phyloP scores from a whole-genome alignment of 495 filamentous ascomycete genomes.

The Aspergillus nidulans region DNA sequence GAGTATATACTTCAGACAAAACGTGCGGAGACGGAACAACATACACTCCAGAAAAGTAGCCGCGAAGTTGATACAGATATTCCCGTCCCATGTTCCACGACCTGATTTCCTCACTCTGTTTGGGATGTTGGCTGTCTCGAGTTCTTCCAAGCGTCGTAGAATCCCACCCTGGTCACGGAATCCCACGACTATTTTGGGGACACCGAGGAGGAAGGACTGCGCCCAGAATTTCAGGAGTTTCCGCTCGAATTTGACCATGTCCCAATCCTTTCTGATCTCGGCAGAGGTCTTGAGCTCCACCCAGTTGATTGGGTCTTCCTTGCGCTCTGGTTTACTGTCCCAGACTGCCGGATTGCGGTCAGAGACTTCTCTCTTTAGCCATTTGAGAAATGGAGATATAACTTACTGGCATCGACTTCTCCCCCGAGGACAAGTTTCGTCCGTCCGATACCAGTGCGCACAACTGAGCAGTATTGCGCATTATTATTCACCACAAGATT shows the following conservation, averaged over 20 bases:
- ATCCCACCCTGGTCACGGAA: conserved; percentile 74
- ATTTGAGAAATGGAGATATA: not conserved
- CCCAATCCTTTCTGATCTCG: conserved; percentile 59
- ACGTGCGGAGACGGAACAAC: conserved; percentile 2
- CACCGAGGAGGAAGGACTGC: conserved; percentile 90
- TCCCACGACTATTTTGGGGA: conserved; percentile 86
- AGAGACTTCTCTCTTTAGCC: not conserved
- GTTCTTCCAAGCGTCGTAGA: conserved; percentile 64
- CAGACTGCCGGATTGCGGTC: conserved; percentile 52
- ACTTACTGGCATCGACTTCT: conserved; percentile 84
- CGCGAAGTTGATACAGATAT: conserved; percentile 86
- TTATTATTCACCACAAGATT: conserved; percentile 73
- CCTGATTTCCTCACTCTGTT: conserved; percentile 61
- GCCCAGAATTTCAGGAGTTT: conserved; percentile 96
- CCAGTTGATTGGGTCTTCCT: conserved; percentile 72
- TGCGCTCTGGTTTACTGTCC: conserved; percentile 68
- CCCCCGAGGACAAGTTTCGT: conserved; percentile 75
- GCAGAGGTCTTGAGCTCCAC: conserved; percentile 90
- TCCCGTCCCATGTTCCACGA: conserved; percentile 74
- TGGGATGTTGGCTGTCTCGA: conserved; percentile 74
- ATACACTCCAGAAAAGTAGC: conserved; percentile 69
- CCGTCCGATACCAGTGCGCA: conserved; percentile 77
- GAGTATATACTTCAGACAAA: not conserved
- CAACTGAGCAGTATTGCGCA: conserved; percentile 90
- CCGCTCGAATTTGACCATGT: conserved; percentile 71